Evolutionary conservation across 345 rosid genomes (phyloP).

Genomic region (Dovyalis caffra): DNA sequence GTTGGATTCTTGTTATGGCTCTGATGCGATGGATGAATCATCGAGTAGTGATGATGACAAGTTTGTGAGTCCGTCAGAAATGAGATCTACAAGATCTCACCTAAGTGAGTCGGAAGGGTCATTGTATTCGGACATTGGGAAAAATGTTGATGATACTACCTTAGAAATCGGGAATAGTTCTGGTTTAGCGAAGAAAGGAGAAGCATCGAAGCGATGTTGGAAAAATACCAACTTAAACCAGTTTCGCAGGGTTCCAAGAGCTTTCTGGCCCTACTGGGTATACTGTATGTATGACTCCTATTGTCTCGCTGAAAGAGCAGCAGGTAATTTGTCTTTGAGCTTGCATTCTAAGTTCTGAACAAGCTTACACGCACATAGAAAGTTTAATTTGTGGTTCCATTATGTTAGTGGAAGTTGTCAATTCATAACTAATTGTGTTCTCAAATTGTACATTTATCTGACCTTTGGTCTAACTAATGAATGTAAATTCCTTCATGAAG

Average conservation of each 20-base stretch:
- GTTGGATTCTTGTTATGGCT: slow-evolving; percentile 34
- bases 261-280: slow-evolving; percentile 91
- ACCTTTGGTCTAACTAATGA: background rate
- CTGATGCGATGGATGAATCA: slow-evolving; percentile 47
- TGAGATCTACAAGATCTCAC: slow-evolving; percentile 30
- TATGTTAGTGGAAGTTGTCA: slow-evolving; percentile 1
- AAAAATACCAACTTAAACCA: slow-evolving; percentile 37
- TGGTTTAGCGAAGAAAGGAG: slow-evolving; percentile 29
- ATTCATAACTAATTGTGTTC: background rate
- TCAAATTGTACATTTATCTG: background rate
- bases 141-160: slow-evolving; percentile 23
- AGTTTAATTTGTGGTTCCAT: background rate
- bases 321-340: slow-evolving; percentile 49
- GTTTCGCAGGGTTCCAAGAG: slow-evolving; percentile 50
- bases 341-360: background rate
- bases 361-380: background rate
- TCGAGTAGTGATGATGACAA: slow-evolving; percentile 71
- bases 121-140: slow-evolving; percentile 26
- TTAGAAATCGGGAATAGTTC: slow-evolving; percentile 30
- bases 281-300: slow-evolving; percentile 83
- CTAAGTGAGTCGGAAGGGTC: slow-evolving; percentile 28
- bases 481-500: background rate
- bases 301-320: slow-evolving; percentile 77
- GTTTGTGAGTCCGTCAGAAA: slow-evolving; percentile 33
- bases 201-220: slow-evolving; percentile 27